Base-by-base conservation (phyloP, 495 filamentous ascomycete species). In the Tuber borchii region DNA sequence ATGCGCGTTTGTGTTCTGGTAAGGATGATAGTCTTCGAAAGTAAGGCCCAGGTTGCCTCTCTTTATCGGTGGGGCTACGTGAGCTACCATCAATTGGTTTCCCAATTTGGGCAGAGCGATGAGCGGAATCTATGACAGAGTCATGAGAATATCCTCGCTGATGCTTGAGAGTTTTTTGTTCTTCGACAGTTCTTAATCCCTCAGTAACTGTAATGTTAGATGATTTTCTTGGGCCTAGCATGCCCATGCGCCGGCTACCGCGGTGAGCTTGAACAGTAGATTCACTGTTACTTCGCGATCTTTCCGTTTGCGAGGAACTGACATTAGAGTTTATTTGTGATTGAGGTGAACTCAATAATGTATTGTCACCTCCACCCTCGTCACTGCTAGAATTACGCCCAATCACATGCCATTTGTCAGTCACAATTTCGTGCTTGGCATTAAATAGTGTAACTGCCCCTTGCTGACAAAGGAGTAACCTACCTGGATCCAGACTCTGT, bases 261-360 rank as follows among this genome's bases (percentile, higher is more conserved):
- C 85, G 91, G 83, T 81, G 88, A 81, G 74, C 89, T 85, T 87
- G 85, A 16, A 86, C 83, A 71, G 85, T 82, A 37, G 92, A 93
- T 83, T 98, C 95, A 75, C 93, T 97, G 78, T 97, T 95, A 79
- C 93, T 97, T 69, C 95, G 90, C 69, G 93, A 89, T 39, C 94
- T 89, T 81, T 98, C 95, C 81, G 88, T 90, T n/a, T 86, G 70
- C 6, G 78, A 69, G 45, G 69, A 65, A 65, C 14, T 34, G 56
- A 26, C 56, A 34, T 26, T 12, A 14, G 72, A 34, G 46, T 37
- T 48, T 46, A 73, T 65, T 4, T 46, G 40, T 51, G 72, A 48
- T 56, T 45, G 72, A 42, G 43, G 31, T 44, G 72, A 70, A 22
- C 48, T 79, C 37, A 46, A 51, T 19, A 75, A 34, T 45, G 78